phyloP scores from a whole-genome alignment of 306 rosid genomes.

The Ammopiptanthus mongolicus region DNA sequence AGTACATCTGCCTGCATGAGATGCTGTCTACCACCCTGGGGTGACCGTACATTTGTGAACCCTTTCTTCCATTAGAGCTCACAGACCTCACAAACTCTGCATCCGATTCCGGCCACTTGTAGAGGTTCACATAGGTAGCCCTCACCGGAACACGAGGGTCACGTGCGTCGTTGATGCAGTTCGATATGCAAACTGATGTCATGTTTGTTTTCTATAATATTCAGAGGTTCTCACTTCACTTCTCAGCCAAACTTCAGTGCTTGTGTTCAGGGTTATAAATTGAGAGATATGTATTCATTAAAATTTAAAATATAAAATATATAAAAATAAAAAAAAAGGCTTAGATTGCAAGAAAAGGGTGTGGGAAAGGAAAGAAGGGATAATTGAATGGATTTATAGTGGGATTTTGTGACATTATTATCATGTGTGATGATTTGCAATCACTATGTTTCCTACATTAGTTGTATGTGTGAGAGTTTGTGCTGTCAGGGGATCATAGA shows the following conservation, averaged over 20 bases:
- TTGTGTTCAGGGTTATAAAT: not conserved
- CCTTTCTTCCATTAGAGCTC: constrained; percentile 37
- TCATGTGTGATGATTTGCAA: constrained; percentile 53
- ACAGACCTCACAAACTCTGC: constrained; percentile 67
- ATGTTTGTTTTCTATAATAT: constrained; percentile 25
- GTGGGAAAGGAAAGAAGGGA: not conserved
- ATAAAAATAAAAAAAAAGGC: constrained; percentile 2
- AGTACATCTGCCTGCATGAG: constrained; percentile 78
- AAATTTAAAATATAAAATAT: too few species aligned
- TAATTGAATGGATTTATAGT: constrained; percentile 25
- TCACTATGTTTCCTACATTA: constrained; percentile 29
- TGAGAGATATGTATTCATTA: not conserved
- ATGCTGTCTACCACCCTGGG: constrained; percentile 65
- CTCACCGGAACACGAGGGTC: constrained; percentile 71
- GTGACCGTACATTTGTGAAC: constrained; percentile 31
- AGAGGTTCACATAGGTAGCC: constrained; percentile 71
- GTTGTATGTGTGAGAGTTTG: constrained; percentile 20
- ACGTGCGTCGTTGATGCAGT: constrained; percentile 62
- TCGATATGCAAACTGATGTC: constrained; percentile 72
- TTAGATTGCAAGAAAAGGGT: constrained; percentile 59
- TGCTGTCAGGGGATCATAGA: constrained; percentile 20
- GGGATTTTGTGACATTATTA: constrained; percentile 24
- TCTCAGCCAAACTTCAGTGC: not conserved
- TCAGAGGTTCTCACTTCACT: not conserved
- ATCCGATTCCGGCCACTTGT: constrained; percentile 91